Evolutionary conservation across 106 monocot species (phyloP).

Genomic region (Allium sativum): DNA sequence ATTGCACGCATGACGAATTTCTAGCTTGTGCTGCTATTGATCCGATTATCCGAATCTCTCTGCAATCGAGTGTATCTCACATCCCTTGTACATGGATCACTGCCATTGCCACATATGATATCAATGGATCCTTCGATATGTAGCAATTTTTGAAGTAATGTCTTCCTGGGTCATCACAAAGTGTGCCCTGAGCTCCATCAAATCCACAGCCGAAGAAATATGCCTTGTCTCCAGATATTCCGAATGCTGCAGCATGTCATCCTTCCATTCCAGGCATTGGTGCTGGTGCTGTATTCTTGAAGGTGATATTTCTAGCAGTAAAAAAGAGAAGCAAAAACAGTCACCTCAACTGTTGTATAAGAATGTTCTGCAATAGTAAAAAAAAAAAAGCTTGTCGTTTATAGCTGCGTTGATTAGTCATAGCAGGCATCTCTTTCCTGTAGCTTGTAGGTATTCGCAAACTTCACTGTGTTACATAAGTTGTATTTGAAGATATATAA

Average conservation of each 20-base stretch:
- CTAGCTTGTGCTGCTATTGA: constrained; percentile 81
- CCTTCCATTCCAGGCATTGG: constrained; percentile 87
- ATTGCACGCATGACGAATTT: constrained; percentile 47
- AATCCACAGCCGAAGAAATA: constrained; percentile 88
- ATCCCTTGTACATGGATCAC: constrained; percentile 48
- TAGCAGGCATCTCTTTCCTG: no score
- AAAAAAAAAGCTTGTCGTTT: no score
- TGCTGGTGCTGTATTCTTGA: constrained; percentile 94
- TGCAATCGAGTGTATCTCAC: constrained; percentile 80
- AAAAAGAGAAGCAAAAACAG: constrained; percentile 81
- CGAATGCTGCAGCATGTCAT: constrained; percentile 82
- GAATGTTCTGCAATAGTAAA: no score
- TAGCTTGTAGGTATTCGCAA: no score
- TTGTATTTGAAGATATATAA: no score
- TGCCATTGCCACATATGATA: constrained; percentile 87
- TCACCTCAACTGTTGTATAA: constrained; percentile 85
- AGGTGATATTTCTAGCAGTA: constrained; percentile 92
- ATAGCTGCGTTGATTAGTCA: no score
- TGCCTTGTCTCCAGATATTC: constrained; percentile 93
- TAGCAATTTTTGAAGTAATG: constrained; percentile 97
- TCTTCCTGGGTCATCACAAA: constrained; percentile 76
- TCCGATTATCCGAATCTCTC: constrained; percentile 66
- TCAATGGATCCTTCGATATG: constrained; percentile 96
- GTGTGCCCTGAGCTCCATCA: constrained; percentile 92
- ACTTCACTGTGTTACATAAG: no score